Evolutionary conservation across 768 basidiomycete genomes (phyloP).

Genomic region (Favolaschia claudopus): DNA sequence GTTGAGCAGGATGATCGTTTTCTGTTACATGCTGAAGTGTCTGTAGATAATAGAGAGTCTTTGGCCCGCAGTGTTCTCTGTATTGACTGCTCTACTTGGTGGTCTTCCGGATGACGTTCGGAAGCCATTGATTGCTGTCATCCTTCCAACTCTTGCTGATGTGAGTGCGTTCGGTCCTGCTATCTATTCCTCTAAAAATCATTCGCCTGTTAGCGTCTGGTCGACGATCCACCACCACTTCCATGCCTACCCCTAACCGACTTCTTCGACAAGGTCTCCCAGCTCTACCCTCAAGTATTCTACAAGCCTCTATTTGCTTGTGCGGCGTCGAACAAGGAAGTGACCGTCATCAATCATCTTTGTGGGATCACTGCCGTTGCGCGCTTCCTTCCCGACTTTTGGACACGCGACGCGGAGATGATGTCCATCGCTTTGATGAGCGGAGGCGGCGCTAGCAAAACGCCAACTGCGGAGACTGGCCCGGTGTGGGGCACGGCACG

Average conservation of each 20-base stretch:
- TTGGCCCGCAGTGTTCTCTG: constrained; percentile 51
- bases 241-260: constrained; percentile 55
- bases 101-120: constrained; percentile 57
- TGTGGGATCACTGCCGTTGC: constrained; percentile 59
- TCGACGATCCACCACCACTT: constrained; percentile 58
- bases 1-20: constrained; percentile 29
- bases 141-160: constrained; percentile 58
- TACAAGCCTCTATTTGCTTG: constrained; percentile 78
- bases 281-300: constrained; percentile 65
- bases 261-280: constrained; percentile 60
- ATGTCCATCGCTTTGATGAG: constrained; percentile 72
- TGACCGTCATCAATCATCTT: constrained; percentile 66
- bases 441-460: constrained; percentile 44
- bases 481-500: constrained; percentile 57
- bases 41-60: constrained; percentile 45
- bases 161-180: constrained; percentile 41
- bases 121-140: constrained; percentile 44
- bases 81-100: constrained; percentile 52
- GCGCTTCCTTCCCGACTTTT: constrained; percentile 66
- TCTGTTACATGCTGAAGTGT: neutral
- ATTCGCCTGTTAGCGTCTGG: constrained; percentile 53
- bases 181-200: neutral
- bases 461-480: constrained; percentile 11
- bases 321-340: constrained; percentile 68
- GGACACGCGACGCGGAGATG: constrained; percentile 79